Base-by-base conservation (phyloP, 768 basidiomycete species). In the Macrolepiota fuliginosa region DNA sequence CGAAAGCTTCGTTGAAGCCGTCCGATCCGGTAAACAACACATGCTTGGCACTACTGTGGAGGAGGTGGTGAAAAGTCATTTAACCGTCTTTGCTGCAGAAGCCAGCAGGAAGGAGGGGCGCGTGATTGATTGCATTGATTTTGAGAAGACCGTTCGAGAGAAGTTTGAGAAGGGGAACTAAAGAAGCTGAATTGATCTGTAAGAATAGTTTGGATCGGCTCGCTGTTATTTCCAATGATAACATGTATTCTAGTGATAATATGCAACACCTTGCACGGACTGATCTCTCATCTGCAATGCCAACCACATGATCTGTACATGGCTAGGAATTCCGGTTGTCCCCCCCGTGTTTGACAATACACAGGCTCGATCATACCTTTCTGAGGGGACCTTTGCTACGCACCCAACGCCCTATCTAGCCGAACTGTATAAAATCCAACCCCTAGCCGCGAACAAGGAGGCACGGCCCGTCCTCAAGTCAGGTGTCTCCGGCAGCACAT, bases 51-150 rank as follows among this genome's bases (percentile, higher is more conserved):
- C 90, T 17, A 77, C 83, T 65, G 77, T 91, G 0, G 76, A 77
- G 7, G 91, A 93, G 56, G 83, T 92, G 17, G 72, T 94, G 61
- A 85, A 81, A 70, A 90, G 87, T 64, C 92, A 94, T 73, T 70
- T 96, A 67, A 87, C 90, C 1, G 91, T 94, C 36, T 95, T 96
- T 75, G 94, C 94, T 59, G 92, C 92, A 40, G 93, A 95, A 77
- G 78, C 83, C 62, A 90, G 91, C 65, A 78, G 92, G 64, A 80
- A 72, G 60, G 83, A 90, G 64, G 91, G 88, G 13, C 78, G 68
- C 10, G 85, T 94, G 11, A 82, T 95, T 0, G 83, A 92, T 69
- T 91, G 85, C 67, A 77, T 68, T 17, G 80, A 84, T 67, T 93
- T 90, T 68, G 90, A 89, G 74, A 75, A 72, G 62, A 69, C 67